These are phyloP conservation scores for Neonectria neomacrospora DNA, from an alignment of 2,329 filamentous ascomycete species.

Conservation along the genomic window DNA sequence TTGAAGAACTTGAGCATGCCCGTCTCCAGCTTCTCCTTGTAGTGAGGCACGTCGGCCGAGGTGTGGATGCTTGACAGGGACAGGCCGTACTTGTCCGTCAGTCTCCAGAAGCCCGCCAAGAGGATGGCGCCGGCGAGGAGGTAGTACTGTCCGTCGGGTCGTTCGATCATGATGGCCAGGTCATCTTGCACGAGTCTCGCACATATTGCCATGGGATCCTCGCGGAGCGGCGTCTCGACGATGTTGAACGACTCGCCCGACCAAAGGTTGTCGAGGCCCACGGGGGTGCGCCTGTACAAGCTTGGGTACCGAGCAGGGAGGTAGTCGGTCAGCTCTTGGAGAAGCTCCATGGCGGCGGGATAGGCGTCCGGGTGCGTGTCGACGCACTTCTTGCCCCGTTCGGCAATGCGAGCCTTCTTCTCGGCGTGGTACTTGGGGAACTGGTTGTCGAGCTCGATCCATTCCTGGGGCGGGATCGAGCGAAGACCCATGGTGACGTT, in stretches of 20 bases:
- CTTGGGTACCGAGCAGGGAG: conserved; percentile 79
- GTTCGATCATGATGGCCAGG: conserved; percentile 84
- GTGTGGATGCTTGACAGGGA: conserved; percentile 82
- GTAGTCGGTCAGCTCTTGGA: conserved; percentile 78
- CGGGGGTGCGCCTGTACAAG: conserved; percentile 71
- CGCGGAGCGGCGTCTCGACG: conserved; percentile 68
- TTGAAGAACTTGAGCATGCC: conserved; percentile 87
- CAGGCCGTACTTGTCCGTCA: conserved; percentile 86
- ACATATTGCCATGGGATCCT: conserved; percentile 82
- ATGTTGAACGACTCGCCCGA: conserved; percentile 80
- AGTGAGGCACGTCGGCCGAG: conserved; percentile 79
- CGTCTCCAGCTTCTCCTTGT: conserved; percentile 75
- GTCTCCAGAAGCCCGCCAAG: conserved; percentile 84
- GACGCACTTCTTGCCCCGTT: conserved; percentile 75
- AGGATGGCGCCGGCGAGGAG: conserved; percentile 81
- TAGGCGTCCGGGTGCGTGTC: conserved; percentile 75
- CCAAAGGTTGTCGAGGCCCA: conserved; percentile 75
- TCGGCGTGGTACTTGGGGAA: conserved; percentile 77
- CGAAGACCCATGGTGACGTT: conserved; percentile 81
- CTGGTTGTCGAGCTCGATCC: conserved; percentile 88
- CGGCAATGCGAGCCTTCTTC: conserved; percentile 74
- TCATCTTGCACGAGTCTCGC: conserved; percentile 84
- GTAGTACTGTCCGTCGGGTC: conserved; percentile 80
- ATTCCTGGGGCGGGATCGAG: conserved; percentile 75
- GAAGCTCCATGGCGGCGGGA: conserved; percentile 77